Conservation (phyloP, 257 asterid species). For the Linaria vulgaris region DNA sequence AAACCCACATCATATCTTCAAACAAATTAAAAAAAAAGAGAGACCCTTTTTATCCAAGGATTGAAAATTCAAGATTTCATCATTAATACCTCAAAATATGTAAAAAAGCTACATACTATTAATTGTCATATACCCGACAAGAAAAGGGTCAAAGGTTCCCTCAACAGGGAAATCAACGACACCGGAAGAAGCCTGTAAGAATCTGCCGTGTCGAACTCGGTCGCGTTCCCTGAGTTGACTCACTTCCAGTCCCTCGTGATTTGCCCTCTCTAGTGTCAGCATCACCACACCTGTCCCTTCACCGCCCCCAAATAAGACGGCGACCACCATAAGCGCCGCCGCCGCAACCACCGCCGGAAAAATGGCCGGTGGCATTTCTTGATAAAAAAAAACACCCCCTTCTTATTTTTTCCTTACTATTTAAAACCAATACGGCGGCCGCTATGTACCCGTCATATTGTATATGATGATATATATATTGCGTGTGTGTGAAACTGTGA, state of each 20-base stretch:
- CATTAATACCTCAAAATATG: too few relatives aligned
- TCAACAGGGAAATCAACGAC: conserved; percentile 80
- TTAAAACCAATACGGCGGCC: conserved; percentile 24
- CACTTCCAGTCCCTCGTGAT: conserved; percentile 59
- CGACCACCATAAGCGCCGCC: conserved; percentile 20
- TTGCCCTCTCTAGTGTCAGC: conserved; percentile 69
- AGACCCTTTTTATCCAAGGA: too few relatives aligned
- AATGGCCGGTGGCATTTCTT: neutral
- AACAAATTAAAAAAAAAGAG: too few relatives aligned
- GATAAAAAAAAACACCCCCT: neutral
- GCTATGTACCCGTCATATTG: neutral
- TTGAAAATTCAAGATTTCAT: too few relatives aligned
- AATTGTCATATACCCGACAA: conserved; percentile 62
- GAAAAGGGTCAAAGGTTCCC: conserved; percentile 88
- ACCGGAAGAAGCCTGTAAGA: conserved; percentile 55
- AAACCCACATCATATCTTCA: too few relatives aligned
- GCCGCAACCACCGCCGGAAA: conserved; percentile 28
- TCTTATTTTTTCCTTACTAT: neutral
- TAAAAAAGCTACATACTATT: too few relatives aligned
- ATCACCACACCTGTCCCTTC: conserved; percentile 42
- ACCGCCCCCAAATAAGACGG: conserved; percentile 28
- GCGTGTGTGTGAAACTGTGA: neutral
- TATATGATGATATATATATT: too few relatives aligned
- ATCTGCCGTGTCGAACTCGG: conserved; percentile 71
- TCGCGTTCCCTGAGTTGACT: conserved; percentile 71